Conservation (phyloP, 805 yeast species). For the Kluyveromyces starmeri region DNA sequence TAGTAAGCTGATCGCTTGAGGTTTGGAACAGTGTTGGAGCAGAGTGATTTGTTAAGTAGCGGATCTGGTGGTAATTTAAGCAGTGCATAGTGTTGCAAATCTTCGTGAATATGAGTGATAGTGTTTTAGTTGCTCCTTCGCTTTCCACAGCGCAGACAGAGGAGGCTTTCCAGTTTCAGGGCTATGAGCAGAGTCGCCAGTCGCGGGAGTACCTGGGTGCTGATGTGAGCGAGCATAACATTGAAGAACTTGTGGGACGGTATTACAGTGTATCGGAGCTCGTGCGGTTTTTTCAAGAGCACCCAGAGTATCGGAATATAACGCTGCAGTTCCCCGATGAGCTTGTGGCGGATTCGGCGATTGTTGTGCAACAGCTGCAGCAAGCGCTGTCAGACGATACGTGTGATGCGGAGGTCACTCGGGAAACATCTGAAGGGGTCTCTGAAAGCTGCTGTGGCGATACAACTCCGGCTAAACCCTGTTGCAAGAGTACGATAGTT, state of each 20-base stretch:
- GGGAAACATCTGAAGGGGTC: not conserved
- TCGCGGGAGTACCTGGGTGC: constrained; percentile 27
- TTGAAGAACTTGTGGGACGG: constrained; percentile 31
- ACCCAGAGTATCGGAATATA: constrained; percentile 38
- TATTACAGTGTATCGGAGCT: constrained; percentile 51
- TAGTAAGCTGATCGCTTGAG: not conserved
- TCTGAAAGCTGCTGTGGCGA: not conserved
- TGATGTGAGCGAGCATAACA: constrained; percentile 17
- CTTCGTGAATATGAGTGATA: constrained; percentile 6
- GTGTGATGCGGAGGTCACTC: not conserved
- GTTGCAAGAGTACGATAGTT: not conserved
- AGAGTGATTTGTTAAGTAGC: no score
- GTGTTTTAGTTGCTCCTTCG: constrained; percentile 48
- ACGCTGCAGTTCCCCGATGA: constrained; percentile 89
- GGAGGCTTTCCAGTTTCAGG: constrained; percentile 40
- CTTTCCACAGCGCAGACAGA: constrained; percentile 71
- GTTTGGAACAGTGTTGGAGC: no score
- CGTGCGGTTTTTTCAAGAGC: constrained; percentile 31
- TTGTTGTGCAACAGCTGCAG: constrained; percentile 50
- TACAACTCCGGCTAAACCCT: not conserved
- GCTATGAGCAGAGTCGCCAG: constrained; percentile 25
- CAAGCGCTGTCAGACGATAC: constrained; percentile 18
- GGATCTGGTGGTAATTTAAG: no score
- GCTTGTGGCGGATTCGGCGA: constrained; percentile 68
- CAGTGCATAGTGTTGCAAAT: no score